Evolutionary conservation across 208 protist genomes (phyloP), one percentile per base, ranked within the genome.

Genomic region (Trypanosoma boissoni): DNA sequence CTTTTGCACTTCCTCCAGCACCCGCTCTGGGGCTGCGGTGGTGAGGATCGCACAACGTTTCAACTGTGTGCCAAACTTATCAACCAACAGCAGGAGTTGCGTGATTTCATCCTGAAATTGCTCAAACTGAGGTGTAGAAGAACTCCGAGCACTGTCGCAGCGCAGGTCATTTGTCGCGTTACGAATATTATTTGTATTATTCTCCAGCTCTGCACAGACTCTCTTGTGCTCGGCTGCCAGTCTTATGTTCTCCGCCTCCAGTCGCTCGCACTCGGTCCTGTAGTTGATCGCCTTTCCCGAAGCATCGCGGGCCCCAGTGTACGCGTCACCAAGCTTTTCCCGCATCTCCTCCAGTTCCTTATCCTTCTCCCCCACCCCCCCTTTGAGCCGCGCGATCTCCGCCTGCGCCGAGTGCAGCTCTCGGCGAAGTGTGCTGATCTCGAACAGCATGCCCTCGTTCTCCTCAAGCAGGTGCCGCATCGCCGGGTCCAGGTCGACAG

Each of bases 381-480:
- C 24, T 29, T 77, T 51, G 12, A 70, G 63, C 7, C 58, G 28
- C 14, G 9, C 10, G 29, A 79, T 59, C 7, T 68, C 62, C 32
- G 37, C 61, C 31, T 59, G 28, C 37, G 70, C 44, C 44, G 62
- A 50, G 23, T 65, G 49, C 20, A 72, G 44, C 26, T 83, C 71
- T 34, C 64, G 53, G 23, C 72, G 65, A n/a, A 91, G 65, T 10
- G 46, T 50, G 10, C 60, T 68, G 24, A 86, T 81, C 14, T 55
- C 63, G 44, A 58, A 61, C 16, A 91, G 36, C 79, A 91, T 86
- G 32, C 66, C 53, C 43, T 80, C 79, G 52, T 86, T 87, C 53
- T 87, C 83, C 26, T 69, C 53, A 27, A 85, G 68, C 37, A 91
- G 67, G 4, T 49, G 70, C 20, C 63, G 31, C 9, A 70, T 79